Base-by-base conservation (phyloP, 768 basidiomycete genomes). In the Fomitopsis serialis region DNA sequence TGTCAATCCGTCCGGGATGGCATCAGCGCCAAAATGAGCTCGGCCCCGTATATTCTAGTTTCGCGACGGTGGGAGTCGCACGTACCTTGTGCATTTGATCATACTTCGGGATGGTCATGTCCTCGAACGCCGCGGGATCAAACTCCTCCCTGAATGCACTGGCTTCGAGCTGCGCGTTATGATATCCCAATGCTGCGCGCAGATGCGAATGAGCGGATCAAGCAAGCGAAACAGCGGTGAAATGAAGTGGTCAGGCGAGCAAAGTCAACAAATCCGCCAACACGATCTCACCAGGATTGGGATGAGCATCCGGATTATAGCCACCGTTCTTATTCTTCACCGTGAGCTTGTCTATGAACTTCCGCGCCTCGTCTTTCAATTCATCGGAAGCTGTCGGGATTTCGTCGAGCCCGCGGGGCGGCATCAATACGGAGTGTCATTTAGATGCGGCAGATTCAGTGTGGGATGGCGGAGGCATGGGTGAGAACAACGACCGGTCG, bases 131-230 rank as follows among this genome's bases (percentile, higher is more conserved):
- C 52, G 83, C 80, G 1, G 78, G 74, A 64, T 96, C 84, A 58
- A 86, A 97, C 54, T 93, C 83, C 64, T 97, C 91, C 48, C 89
- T 84, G 70, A 98, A 95, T 0, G 97, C 97, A 50, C 83, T 85
- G 8, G 96, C 92, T 70, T 97, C 85, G 8, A 98, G 78, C 62
- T 95, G 89, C 19, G 83, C 89, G 67, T 95, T 93, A 65, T 95
- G 91, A 60, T 82, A 92, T 12, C 86, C 86, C 50, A 98, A 78
- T 4, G 89, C 91, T 92, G 60, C 35, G 17, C 21, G 13, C 43
- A 42, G 34, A 13, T 17, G 17, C 21, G 53, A 45, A 36, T 35
- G 19, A 29, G 50, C 48, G 36, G 43, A 23, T 49, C 53, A 29
- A 32, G 15, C 15, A 34, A 37, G 17, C 42, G 19, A 36, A 22